Base-by-base conservation (phyloP, 2,329 filamentous ascomycete species). In the Sporothrix mexicana region DNA sequence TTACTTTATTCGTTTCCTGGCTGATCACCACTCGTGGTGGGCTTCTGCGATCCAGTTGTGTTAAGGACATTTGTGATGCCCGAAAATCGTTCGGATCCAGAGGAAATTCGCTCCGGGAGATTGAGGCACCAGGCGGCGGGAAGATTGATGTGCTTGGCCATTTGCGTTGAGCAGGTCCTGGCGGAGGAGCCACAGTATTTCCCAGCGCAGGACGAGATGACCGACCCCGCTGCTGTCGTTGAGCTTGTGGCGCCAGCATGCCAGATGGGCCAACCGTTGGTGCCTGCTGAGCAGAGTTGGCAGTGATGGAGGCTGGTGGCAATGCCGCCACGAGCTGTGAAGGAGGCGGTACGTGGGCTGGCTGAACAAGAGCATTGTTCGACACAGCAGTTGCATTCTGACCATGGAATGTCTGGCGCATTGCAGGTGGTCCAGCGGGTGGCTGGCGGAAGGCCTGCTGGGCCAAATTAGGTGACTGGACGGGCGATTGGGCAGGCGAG, bases 21-120 rank as follows among this genome's bases (percentile, higher is more conserved):
- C 74, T 71, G 49, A 76, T 77, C 3, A 82, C 79, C n/a, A 82
- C 77, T 67, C 85, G 82, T 53, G 78, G 81, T 2, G 87, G 87
- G 74, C 87, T 89, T 23, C 85, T 82, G 15, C 84, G 76, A 45
- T 81, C 77, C n/a, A 81, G 80, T 72, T 87, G 82, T 69, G 88
- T 85, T 15, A 88, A 79, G 5, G 84, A 80, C 73, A 80, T 80
- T 55, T 81, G 75, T 13, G 86, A 66, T 1, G 86, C 83, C 66
- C 79, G 81, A 62, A 77, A 79, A 6, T 86, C 84, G 49, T 83
- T 80, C 0, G 82, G 80, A 53, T 80, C 82, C 49, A 80, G 77
- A 0, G 87, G 83, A 75, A 82, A 81, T 6, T 87, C 83, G 15
- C 73, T 74, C 43, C 77, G 76, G 7, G 74, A 70, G 12, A 81